Base-by-base conservation (phyloP, 2,329 filamentous ascomycete genomes). In the Trichoderma breve region DNA sequence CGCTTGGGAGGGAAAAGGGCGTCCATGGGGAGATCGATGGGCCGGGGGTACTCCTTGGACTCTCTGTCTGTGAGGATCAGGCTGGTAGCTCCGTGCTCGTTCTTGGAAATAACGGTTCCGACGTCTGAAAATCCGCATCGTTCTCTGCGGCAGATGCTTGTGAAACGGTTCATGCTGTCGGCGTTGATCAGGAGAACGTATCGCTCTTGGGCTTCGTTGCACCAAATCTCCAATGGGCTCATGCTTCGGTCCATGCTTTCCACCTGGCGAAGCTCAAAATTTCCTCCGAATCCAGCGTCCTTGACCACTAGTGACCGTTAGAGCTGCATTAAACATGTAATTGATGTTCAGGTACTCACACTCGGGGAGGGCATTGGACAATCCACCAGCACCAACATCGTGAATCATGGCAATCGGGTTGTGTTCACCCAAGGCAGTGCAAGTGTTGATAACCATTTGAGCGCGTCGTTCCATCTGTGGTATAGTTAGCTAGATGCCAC, bases 381-480 rank as follows among this genome's bases (percentile, higher is more conserved):
- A 84, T 73, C 96, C 96, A 78, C 96, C 96, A 65, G 96, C 96
- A 74, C 96, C 96, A 60, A 99, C 96, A 79, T 99, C 96, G 80
- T 99, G 96, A 74, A 99, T 98, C 84, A 98, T 95, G 71, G 93
- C 92, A 76, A 99, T 98, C 0, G 96, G 96, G 79, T 92, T 98
- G 74, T 94, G 86, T 4, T 90, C 85, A 18, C 95, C 95, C 77
- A 98, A 88, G 3, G 93, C 91, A 32, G 93, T 90, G 80, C 96
- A 99, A 5, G 94, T 91, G 82, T 98, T 96, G 82, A 99, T 99
- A 75, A 99, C 96, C 89, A 98, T 97, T 83, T 99, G 96, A 2
- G 95, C 96, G 76, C 96, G 89, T 74, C 96, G 88, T 82, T 99
- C 94, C 82, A 98, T 95, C 83, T 77, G 61, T 7, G 11, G 12